Evolutionary conservation across 1,284 basidiomycete genomes (phyloP).

Genomic region (Pseudozyma flocculosa): DNA sequence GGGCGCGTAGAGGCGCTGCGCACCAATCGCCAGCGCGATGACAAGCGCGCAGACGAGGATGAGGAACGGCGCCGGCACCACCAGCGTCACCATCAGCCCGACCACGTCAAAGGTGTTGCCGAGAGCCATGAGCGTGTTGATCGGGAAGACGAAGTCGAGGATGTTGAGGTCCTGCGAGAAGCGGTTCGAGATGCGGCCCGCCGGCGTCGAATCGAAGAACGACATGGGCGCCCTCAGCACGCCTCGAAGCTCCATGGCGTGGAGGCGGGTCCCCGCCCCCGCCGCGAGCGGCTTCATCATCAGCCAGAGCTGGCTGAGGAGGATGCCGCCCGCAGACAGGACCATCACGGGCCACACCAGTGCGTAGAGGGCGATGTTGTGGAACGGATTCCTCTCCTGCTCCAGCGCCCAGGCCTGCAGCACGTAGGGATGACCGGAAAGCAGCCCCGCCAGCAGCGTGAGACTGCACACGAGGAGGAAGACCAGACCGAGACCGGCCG

Average conservation of each 20-base stretch:
- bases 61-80: slow-evolving; percentile 37
- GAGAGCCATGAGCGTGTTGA: slow-evolving; percentile 15
- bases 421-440: slow-evolving; percentile 4
- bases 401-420: slow-evolving; percentile 27
- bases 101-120: slow-evolving; percentile 7
- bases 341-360: neutral
- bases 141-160: slow-evolving; percentile 22
- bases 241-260: slow-evolving; percentile 18
- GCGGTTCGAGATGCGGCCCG: slow-evolving; percentile 40
- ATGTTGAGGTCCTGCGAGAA: slow-evolving; percentile 46
- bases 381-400: slow-evolving; percentile 18
- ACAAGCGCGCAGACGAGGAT: slow-evolving; percentile 10
- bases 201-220: slow-evolving; percentile 31
- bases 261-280: slow-evolving; percentile 24
- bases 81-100: slow-evolving; percentile 16
- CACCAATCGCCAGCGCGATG: slow-evolving; percentile 5
- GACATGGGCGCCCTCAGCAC: slow-evolving; percentile 28
- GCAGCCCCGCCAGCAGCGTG: neutral
- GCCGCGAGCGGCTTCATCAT: slow-evolving; percentile 4
- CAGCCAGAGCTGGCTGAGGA: neutral
- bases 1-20: slow-evolving; percentile 43
- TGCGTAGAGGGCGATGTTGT: slow-evolving; percentile 6
- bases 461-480: neutral
- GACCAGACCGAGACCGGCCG: slow-evolving; percentile 3
- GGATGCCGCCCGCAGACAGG: neutral